Conservation (phyloP, 2,329 filamentous ascomycete genomes). For the Arthroderma sp. region DNA sequence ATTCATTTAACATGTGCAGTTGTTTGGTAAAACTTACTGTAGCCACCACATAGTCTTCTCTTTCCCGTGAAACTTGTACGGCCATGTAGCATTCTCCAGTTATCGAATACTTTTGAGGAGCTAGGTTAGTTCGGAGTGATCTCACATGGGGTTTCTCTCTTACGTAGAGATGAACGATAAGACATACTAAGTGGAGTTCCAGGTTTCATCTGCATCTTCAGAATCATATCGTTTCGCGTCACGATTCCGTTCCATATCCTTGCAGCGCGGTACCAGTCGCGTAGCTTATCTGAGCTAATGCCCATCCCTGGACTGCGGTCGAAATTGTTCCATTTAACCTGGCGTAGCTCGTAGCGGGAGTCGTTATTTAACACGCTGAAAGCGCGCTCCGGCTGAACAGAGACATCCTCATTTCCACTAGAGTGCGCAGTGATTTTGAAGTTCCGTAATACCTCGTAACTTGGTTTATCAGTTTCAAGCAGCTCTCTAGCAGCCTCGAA, state of each 20-base stretch:
- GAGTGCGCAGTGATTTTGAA: conserved; percentile 62
- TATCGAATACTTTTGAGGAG: conserved; percentile 66
- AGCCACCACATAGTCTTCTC: conserved; percentile 79
- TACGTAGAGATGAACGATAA: neutral
- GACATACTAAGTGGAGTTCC: conserved; percentile 61
- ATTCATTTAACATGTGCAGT: neutral
- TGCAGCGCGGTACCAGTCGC: conserved; percentile 68
- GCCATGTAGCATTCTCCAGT: conserved; percentile 88
- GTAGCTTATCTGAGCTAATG: conserved; percentile 38
- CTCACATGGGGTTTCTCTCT: too few relatives aligned
- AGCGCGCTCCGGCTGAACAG: conserved; percentile 56
- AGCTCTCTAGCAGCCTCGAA: conserved; percentile 59
- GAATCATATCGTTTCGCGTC: conserved; percentile 51
- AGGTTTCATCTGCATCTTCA: conserved; percentile 68
- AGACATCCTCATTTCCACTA: conserved; percentile 73
- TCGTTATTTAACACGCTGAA: conserved; percentile 59
- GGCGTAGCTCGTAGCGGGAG: conserved; percentile 37
- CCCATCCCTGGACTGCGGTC: conserved; percentile 60
- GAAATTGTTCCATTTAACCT: conserved; percentile 86
- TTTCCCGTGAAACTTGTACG: conserved; percentile 70
- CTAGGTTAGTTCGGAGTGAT: neutral
- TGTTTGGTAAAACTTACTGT: conserved; percentile 48
- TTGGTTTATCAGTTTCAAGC: conserved; percentile 37
- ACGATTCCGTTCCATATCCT: conserved; percentile 60
- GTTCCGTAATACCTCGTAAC: conserved; percentile 45